Base-by-base conservation (phyloP, 306 rosid genomes). In the Dalbergia cultrata region DNA sequence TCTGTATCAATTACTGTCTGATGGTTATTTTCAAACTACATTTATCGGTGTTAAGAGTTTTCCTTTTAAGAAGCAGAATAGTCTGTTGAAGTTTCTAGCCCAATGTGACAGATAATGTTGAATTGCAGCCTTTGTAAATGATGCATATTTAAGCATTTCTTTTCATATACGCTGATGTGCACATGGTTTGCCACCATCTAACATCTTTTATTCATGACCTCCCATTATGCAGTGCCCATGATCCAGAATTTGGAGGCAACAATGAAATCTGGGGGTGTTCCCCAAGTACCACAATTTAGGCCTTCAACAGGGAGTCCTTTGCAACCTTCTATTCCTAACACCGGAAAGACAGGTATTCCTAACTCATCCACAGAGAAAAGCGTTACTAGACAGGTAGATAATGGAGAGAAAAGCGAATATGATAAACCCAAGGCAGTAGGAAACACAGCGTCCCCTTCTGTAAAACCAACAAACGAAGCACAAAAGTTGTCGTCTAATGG, bases 201-300 rank as follows among this genome's bases (percentile, higher is more conserved):
- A 52, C 8, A 70, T 52, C 14, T 39, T 3, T 5, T 62, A 19
- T 78, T 45, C 41, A 21, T 10, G 4, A 58, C 62, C 61, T 21
- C 33, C 33, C 47, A 10, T 79, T 59, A 43, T 88, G 77, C 94
- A 96, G 98, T 96, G 93, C 99, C 99, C 39, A 92, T 93, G 98
- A 90, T 96, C 22, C 99, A 96, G 65, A 93, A 92, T 79, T 76
- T 95, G 35, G 99, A 95, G 85, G 45, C 89, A 59, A 95, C 99
- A 26, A 1, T 95, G 89, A 91, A 61, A 76, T 53, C 94, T 10
- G 97, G 97, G 22, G 97, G 88, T 3, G 97, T 88, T 54, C 99
- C 99, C 0, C 97, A 86, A 67, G 92, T 84, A 18, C 98, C 99
- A 3, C 98, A 92, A 43, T 93, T 95, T 72, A 88, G 72, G 58